Evolutionary conservation across 805 yeast species (phyloP).

Genomic region (Saturnispora saitoi): DNA sequence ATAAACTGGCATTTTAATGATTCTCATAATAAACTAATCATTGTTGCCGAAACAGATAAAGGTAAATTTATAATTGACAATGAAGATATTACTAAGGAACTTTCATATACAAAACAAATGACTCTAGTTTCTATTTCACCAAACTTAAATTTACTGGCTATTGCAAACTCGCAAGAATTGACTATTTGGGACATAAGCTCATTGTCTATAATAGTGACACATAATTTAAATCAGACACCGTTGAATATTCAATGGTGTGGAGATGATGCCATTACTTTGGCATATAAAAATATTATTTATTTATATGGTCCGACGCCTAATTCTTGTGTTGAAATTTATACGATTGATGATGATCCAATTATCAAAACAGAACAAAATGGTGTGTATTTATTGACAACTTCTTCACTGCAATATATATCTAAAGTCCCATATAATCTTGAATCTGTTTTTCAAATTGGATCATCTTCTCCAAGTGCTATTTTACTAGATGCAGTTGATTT

Average conservation of each 20-base stretch:
- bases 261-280: constrained; percentile 64
- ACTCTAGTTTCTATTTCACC: constrained; percentile 7
- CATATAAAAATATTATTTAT: constrained; percentile 51
- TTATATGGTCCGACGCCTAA: constrained; percentile 66
- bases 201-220: constrained; percentile 1
- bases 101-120: background rate
- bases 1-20: constrained; percentile 5
- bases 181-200: constrained; percentile 5
- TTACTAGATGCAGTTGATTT: constrained; percentile 70
- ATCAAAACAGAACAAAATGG: constrained; percentile 61
- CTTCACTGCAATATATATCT: constrained; percentile 50
- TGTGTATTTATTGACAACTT: constrained; percentile 50
- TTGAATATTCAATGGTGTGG: constrained; percentile 69
- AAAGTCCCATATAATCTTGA: constrained; percentile 51
- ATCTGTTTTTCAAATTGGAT: constrained; percentile 72
- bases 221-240: background rate
- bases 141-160: constrained; percentile 7
- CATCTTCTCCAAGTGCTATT: constrained; percentile 74
- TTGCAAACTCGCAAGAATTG: background rate
- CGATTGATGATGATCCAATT: constrained; percentile 32
- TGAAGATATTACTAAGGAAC: background rate
- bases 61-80: background rate
- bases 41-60: background rate
- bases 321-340: constrained; percentile 42
- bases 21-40: background rate